Evolutionary conservation across 2,329 filamentous ascomycete species (phyloP).

Genomic region (Emydomyces testavorans): DNA sequence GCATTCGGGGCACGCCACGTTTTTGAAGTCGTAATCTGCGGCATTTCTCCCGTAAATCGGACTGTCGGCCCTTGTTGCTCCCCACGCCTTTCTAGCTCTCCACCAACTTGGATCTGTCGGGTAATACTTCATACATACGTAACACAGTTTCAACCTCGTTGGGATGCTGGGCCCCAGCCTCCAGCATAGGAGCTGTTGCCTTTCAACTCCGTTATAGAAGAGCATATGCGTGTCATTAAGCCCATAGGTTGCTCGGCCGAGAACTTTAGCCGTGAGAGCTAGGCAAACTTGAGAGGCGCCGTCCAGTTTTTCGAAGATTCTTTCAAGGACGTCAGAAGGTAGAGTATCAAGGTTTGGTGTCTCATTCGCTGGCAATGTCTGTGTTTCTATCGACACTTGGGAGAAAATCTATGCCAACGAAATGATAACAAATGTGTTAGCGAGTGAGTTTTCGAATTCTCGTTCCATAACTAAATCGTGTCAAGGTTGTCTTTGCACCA

Average conservation of each 20-base stretch:
- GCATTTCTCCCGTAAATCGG: conserved; percentile 11
- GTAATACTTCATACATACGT: conserved; percentile 13
- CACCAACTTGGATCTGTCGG: conserved; percentile 10
- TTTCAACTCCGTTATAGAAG: conserved; percentile 7
- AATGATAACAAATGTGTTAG: background rate
- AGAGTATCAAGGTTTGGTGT: background rate
- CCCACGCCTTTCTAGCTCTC: conserved; percentile 6
- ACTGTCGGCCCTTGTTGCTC: conserved; percentile 9
- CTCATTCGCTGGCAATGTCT: background rate
- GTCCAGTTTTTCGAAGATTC: conserved; percentile 14
- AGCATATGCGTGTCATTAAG: conserved; percentile 4
- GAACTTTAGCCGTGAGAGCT: conserved; percentile 11
- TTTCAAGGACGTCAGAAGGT: conserved; percentile 4
- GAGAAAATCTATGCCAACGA: background rate
- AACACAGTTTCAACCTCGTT: conserved; percentile 7
- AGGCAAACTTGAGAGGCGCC: conserved; percentile 11
- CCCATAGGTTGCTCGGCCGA: conserved; percentile 5
- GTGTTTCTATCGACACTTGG: background rate
- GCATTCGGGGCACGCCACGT: conserved; percentile 14
- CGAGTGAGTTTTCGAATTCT: background rate
- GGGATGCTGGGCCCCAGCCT: conserved; percentile 11
- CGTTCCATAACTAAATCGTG: background rate
- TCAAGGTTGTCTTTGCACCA: too few species aligned
- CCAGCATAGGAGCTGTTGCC: conserved; percentile 12
- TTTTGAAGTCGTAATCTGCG: conserved; percentile 14